Evolutionary conservation across 202 grass and related monocot species (phyloP).

Genomic region (Sporobolus alterniflorus): DNA sequence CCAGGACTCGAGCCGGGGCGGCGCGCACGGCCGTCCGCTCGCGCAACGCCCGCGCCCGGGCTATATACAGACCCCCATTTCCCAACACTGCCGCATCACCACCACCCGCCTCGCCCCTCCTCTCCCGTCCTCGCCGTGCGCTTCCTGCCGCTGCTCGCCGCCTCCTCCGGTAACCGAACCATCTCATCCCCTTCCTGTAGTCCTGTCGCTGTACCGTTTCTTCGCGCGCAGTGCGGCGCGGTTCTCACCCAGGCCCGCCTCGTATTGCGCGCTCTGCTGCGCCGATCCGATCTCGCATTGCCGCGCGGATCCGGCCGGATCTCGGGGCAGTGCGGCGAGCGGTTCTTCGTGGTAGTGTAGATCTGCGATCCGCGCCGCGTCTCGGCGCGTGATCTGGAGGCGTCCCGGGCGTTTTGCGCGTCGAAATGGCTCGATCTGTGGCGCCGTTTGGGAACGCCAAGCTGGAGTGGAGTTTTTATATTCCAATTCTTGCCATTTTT

Average conservation of each 20-base stretch:
- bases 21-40: conserved; percentile 38
- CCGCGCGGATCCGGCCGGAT: conserved; percentile 44
- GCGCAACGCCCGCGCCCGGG: not conserved
- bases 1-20: conserved; percentile 23
- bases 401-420: conserved; percentile 6
- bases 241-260: conserved; percentile 29
- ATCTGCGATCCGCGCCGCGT: conserved; percentile 24
- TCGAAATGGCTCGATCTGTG: conserved; percentile 32
- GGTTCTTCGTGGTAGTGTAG: not conserved
- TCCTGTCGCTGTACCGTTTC: not conserved
- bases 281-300: conserved; percentile 39
- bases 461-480: not conserved
- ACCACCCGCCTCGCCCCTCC: not conserved
- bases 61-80: conserved; percentile 38
- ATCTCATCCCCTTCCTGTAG: not conserved
- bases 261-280: conserved; percentile 31
- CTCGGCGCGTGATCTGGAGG: conserved; percentile 23
- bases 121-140: not conserved
- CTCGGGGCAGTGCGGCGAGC: not conserved
- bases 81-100: conserved; percentile 19
- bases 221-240: not conserved
- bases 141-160: conserved; percentile 2
- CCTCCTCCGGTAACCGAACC: conserved; percentile 38
- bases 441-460: not conserved
- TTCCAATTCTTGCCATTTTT: not conserved